These are phyloP conservation scores for Melampsora occidentalis DNA, from an alignment of 1,284 basidiomycete species.

Conservation along the genomic window DNA sequence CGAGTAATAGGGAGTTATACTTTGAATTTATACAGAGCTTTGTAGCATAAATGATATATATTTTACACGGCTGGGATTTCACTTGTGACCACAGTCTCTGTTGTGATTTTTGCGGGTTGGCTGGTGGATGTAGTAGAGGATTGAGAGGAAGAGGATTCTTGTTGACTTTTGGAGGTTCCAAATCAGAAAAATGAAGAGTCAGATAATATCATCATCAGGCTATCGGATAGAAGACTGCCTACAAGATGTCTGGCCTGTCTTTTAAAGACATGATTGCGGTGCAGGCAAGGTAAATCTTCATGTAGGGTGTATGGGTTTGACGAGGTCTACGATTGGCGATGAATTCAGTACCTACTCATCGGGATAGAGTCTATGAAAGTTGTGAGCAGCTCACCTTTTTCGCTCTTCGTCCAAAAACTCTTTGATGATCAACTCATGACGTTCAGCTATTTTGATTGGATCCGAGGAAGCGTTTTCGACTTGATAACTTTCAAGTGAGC, in stretches of 20 bases:
- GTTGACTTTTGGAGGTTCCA: neutral
- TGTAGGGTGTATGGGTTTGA: constrained; percentile 35
- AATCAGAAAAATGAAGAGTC: neutral
- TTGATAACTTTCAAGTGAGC: constrained; percentile 24
- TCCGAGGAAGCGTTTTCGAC: neutral
- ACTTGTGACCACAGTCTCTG: no score
- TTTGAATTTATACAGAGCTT: no score
- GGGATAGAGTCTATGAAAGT: neutral
- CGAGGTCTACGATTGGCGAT: constrained; percentile 23
- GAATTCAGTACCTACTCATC: neutral
- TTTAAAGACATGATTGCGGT: constrained; percentile 2
- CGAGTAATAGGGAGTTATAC: no score
- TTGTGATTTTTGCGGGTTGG: no score
- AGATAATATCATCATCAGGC: neutral
- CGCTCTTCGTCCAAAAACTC: constrained; percentile 38
- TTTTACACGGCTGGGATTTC: no score
- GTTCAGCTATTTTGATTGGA: neutral
- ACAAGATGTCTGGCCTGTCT: constrained; percentile 20
- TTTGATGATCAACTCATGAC: constrained; percentile 23
- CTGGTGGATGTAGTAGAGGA: no score
- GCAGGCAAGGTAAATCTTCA: constrained; percentile 34
- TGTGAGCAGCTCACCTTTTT: constrained; percentile 13
- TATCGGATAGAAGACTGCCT: neutral
- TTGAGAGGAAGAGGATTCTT: neutral
- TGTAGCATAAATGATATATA: no score